Evolutionary conservation across 495 filamentous ascomycete species (phyloP).

Genomic region (Neurospora hispaniola): DNA sequence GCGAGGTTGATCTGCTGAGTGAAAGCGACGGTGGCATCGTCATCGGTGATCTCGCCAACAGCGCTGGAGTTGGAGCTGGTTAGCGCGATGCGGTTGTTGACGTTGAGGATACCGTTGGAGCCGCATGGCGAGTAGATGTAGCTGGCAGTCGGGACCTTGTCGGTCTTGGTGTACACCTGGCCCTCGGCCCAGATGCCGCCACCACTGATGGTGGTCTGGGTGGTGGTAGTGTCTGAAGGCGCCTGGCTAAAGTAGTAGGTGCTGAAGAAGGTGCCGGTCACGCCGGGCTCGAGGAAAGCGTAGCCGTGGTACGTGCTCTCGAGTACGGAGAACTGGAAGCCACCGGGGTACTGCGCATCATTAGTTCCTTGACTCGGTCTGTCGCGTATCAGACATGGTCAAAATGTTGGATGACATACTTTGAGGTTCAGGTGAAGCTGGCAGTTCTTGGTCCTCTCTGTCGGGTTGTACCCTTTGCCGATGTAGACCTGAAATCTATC

Average conservation of each 20-base stretch:
- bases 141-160: slow-evolving; percentile 40
- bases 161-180: slow-evolving; percentile 48
- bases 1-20: slow-evolving; percentile 44
- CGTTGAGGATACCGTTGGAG: slow-evolving; percentile 44
- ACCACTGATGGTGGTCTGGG: slow-evolving; percentile 37
- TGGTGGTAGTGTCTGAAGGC: slow-evolving; percentile 37
- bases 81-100: slow-evolving; percentile 49
- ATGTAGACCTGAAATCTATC: slow-evolving; percentile 48
- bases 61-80: slow-evolving; percentile 34
- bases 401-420: neutral
- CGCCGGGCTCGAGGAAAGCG: slow-evolving; percentile 40
- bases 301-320: slow-evolving; percentile 48
- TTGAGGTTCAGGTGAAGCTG: slow-evolving; percentile 47
- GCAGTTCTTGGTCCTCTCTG: slow-evolving; percentile 47
- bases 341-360: slow-evolving; percentile 36
- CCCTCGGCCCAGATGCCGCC: slow-evolving; percentile 34
- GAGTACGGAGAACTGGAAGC: slow-evolving; percentile 48
- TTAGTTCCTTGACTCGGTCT: neutral
- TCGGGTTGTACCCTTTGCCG: slow-evolving; percentile 30
- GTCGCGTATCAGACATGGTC: neutral
- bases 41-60: slow-evolving; percentile 40
- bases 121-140: slow-evolving; percentile 48
- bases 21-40: slow-evolving; percentile 46
- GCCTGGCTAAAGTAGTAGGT: slow-evolving; percentile 49
- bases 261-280: slow-evolving; percentile 45